These are phyloP conservation scores for Wickerhamiella qilinensis DNA, from an alignment of 805 yeast species.

Conservation along the genomic window DNA sequence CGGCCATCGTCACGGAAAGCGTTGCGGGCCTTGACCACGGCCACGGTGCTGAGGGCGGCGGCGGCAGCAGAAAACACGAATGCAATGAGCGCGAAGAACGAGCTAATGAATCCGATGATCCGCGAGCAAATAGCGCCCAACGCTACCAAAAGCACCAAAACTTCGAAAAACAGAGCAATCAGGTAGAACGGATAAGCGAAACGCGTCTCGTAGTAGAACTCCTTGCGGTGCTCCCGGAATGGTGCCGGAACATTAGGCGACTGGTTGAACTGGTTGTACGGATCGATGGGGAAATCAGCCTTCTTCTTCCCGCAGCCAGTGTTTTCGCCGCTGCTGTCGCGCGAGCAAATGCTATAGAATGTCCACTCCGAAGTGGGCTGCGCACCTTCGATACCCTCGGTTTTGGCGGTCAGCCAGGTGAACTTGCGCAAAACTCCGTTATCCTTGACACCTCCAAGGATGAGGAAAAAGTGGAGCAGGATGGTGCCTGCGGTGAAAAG, in stretches of 20 bases:
- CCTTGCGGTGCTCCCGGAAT: slow-evolving; percentile 32
- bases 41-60: slow-evolving; percentile 61
- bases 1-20: slow-evolving; percentile 37
- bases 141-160: slow-evolving; percentile 29
- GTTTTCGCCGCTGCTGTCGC: slow-evolving; percentile 30
- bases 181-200: slow-evolving; percentile 50
- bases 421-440: slow-evolving; percentile 42
- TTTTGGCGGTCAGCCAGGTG: slow-evolving; percentile 71
- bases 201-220: slow-evolving; percentile 51
- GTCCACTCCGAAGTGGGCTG: slow-evolving; percentile 58
- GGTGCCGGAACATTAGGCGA: slow-evolving; percentile 34
- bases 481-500: slow-evolving; percentile 29
- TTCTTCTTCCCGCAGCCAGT: slow-evolving; percentile 33
- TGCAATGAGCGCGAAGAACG: slow-evolving; percentile 15
- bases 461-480: slow-evolving; percentile 41
- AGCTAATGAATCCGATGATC: slow-evolving; percentile 15
- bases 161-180: slow-evolving; percentile 39
- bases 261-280: slow-evolving; percentile 53
- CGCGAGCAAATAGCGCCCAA: slow-evolving; percentile 15
- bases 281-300: slow-evolving; percentile 80
- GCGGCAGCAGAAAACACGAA: slow-evolving; percentile 30
- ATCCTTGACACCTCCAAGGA: slow-evolving; percentile 47
- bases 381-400: slow-evolving; percentile 32
- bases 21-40: slow-evolving; percentile 53
- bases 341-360: slow-evolving; percentile 50